A percentile compares a stretch with the other conserved stretches of the same genome.
These are phyloP conservation scores for Kodamaea jinghongensis DNA, from an alignment of 805 yeast species.

Conservation along the genomic window DNA sequence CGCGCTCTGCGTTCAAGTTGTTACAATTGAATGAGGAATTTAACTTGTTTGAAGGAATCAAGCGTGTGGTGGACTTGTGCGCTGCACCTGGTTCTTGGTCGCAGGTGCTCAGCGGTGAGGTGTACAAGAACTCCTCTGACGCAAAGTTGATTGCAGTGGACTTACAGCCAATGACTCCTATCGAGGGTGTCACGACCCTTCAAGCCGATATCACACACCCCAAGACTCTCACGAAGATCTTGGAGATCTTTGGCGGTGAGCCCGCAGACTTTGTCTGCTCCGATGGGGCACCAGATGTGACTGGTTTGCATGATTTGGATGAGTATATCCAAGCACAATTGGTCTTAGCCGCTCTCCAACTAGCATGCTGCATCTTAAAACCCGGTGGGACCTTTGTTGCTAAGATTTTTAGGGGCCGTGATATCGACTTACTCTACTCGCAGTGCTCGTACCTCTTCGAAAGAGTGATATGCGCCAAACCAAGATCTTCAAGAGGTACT, in stretches of 20 bases:
- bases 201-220: conserved; percentile 99
- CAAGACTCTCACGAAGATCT: conserved; percentile 69
- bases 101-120: conserved; percentile 79
- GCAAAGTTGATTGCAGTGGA: conserved; percentile 92
- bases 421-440: conserved; percentile 89
- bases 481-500: conserved; percentile 91
- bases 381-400: conserved; percentile 95
- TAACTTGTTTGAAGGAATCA: conserved; percentile 68
- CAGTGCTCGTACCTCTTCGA: conserved; percentile 86
- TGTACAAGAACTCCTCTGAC: conserved; percentile 45
- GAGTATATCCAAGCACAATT: conserved; percentile 96
- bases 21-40: conserved; percentile 90
- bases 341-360: conserved; percentile 83
- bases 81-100: conserved; percentile 99
- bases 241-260: conserved; percentile 83
- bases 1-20: conserved; percentile 92
- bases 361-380: conserved; percentile 84
- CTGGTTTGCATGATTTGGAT: conserved; percentile 94
- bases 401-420: conserved; percentile 93
- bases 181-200: conserved; percentile 82
- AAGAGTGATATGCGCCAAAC: conserved; percentile 90
- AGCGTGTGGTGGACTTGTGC: conserved; percentile 90
- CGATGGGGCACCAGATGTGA: conserved; percentile 99
- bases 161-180: conserved; percentile 95
- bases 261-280: conserved; percentile 94